phyloP scores from a whole-genome alignment of 805 yeast species.

The Candida broadrunensis region DNA sequence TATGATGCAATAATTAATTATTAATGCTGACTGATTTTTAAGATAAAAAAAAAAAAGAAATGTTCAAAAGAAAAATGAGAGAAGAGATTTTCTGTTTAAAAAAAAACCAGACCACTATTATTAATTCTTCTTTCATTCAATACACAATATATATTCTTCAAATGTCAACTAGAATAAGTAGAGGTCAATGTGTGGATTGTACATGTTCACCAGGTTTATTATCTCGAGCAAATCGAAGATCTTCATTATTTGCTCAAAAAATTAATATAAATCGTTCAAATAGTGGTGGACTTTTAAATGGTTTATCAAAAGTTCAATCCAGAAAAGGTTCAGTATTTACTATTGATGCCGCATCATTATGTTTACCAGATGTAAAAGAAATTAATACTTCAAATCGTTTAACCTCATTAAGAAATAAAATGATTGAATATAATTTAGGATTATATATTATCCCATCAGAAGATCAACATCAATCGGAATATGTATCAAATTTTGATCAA shows the following conservation, averaged over 20 bases:
- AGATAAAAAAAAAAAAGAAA: too few species aligned
- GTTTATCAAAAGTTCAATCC: conserved; percentile 19
- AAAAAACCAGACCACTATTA: too few species aligned
- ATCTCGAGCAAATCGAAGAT: conserved; percentile 62
- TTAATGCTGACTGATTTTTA: too few species aligned
- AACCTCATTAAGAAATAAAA: conserved; percentile 54
- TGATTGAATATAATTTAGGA: conserved; percentile 45
- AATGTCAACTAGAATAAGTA: conserved; percentile 27
- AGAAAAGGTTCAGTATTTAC: conserved; percentile 42
- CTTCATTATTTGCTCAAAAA: conserved; percentile 50
- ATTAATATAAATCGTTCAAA: conserved; percentile 26
- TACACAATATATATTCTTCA: too few species aligned
- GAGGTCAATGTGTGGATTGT: conserved; percentile 65
- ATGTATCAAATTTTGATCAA: conserved; percentile 52
- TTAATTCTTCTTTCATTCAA: too few species aligned
- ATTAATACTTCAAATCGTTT: conserved; percentile 66
- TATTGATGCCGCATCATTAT: conserved; percentile 38
- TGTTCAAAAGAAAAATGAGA: too few species aligned
- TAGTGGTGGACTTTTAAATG: conserved; percentile 8
- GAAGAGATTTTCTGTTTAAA: too few species aligned
- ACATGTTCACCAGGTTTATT: conserved; percentile 82
- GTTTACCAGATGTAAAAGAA: conserved; percentile 42
- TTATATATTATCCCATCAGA: conserved; percentile 61
- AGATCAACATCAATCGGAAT: conserved; percentile 66
- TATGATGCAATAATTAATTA: too few species aligned